These are phyloP conservation scores for Russula compacta DNA, from an alignment of 768 basidiomycete genomes.

Conservation along the genomic window DNA sequence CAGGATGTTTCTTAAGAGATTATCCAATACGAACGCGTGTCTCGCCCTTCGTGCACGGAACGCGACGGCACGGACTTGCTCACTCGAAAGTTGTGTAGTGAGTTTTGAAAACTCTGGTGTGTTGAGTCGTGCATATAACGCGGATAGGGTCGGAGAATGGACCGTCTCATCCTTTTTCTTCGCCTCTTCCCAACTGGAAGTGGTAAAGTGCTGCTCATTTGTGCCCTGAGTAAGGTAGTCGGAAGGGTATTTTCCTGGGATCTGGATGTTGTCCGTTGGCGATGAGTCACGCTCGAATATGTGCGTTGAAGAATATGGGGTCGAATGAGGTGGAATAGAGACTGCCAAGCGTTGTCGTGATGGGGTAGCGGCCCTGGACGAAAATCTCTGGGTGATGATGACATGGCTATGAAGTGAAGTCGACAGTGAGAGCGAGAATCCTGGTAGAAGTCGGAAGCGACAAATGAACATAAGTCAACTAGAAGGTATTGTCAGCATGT, in stretches of 20 bases:
- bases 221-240: not conserved
- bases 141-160: not conserved
- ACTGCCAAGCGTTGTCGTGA: slow-evolving; percentile 1
- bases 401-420: slow-evolving; percentile 8
- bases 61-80: slow-evolving; percentile 26
- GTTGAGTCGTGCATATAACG: not conserved
- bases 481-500: slow-evolving; percentile 15
- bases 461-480: slow-evolving; percentile 76
- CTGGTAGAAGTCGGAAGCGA: slow-evolving; percentile 47
- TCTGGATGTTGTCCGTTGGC: not conserved
- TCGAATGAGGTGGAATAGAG: not conserved
- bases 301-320: not conserved
- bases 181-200: not conserved
- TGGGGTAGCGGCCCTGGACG: slow-evolving; percentile 1
- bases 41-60: slow-evolving; percentile 26
- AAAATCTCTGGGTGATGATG: not conserved
- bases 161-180: not conserved
- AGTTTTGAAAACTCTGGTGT: not conserved
- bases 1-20: slow-evolving; percentile 35
- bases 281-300: not conserved
- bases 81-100: slow-evolving; percentile 13
- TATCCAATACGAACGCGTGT: slow-evolving; percentile 30
- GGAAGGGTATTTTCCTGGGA: not conserved
- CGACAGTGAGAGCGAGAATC: slow-evolving; percentile 30
- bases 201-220: not conserved